These are phyloP conservation scores for Terfezia boudieri DNA, from an alignment of 495 filamentous ascomycete genomes.

Conservation along the genomic window DNA sequence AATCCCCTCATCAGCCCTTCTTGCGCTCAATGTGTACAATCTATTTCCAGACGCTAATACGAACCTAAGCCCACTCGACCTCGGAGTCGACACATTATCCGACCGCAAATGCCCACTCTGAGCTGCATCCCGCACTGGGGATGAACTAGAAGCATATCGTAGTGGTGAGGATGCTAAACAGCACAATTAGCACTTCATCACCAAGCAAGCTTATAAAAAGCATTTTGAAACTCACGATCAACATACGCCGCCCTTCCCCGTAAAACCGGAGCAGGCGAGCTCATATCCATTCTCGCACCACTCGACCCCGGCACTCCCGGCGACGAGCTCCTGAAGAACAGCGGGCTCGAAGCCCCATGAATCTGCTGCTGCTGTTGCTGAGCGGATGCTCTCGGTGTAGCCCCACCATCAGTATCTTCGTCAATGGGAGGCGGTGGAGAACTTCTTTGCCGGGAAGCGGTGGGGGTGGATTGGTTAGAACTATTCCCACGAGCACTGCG, in stretches of 20 bases:
- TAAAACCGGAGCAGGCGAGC: neutral
- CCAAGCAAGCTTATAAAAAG: neutral
- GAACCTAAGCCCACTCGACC: slow-evolving; percentile 10
- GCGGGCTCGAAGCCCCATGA: neutral
- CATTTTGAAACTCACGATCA: neutral
- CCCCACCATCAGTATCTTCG: neutral
- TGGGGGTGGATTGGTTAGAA: neutral
- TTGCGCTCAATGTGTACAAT: neutral
- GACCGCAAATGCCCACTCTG: neutral
- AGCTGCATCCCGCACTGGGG: slow-evolving; percentile 4
- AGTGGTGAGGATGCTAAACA: slow-evolving; percentile 15
- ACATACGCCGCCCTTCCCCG: neutral
- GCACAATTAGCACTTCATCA: neutral
- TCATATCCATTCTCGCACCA: neutral
- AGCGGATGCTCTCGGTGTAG: neutral
- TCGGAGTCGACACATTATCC: slow-evolving; percentile 4
- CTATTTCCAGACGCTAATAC: neutral
- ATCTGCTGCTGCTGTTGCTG: neutral
- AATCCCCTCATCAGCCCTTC: neutral
- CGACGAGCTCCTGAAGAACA: neutral
- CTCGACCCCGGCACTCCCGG: neutral
- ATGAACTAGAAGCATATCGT: slow-evolving; percentile 16
- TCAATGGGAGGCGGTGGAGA: neutral
- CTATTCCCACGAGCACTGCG: neutral
- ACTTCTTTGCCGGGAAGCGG: neutral